Evolutionary conservation across 208 protist species (phyloP), one percentile per base, ranked within the genome.

Genomic region (Polymyxa betae): DNA sequence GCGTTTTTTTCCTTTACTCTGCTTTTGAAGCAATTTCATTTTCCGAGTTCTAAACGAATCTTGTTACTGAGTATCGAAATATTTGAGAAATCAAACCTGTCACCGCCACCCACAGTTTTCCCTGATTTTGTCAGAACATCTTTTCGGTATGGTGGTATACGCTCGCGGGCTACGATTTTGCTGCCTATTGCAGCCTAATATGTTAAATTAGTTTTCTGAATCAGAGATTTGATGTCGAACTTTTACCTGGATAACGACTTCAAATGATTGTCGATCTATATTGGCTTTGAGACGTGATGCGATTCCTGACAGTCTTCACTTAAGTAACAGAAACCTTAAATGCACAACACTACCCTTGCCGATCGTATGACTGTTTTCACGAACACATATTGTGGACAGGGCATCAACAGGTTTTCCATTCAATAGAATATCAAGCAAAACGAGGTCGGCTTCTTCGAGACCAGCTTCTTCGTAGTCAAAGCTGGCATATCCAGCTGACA

Each of bases 1-100:
- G 91, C 41, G 90, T 35, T 91, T 91, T 38, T 91, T 91, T 5
- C 90, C 90, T 77, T 90, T 89, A 12, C 92, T 91, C 88, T 91
- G 90, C 32, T 91, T 92, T 32, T 89, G 49, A 35, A 91, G 90
- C 0, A 91, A 44, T 32, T 91, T 91, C 43, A 43, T 52, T 91
- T 91, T 91, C 10, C 90, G 87, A 12, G 88, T 92, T 24, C 49
- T 60, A 60, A 60, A 5, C 77, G 44, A 60, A 29, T 29, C 20
- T 5, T 29, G 24, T 88, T 5, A 20, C 12, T 20, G 12, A 88
- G 5, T 88, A 60, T 24, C 5, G 24, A 60, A 60, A 60, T 60
- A 60, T 29, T 29, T 60, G 24, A 29, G 49, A 5, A 24, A 60
- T 60, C 12, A 60, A 24, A 60, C 66, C 90, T 88, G 89, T 90